Evolutionary conservation across 2,329 filamentous ascomycete species (phyloP).

Genomic region (Aureobasidium zeae): DNA sequence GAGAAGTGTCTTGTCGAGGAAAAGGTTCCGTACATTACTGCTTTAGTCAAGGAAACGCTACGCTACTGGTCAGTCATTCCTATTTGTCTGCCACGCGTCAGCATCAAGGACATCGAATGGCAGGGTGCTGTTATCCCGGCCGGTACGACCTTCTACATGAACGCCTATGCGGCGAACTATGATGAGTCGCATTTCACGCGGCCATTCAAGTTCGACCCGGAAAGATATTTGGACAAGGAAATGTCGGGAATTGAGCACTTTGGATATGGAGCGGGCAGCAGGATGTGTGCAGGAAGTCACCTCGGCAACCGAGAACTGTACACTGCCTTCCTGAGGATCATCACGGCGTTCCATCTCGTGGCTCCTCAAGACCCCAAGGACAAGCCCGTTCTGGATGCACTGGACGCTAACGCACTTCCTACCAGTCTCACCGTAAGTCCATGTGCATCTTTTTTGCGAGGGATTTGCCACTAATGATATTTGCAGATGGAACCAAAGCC

Average conservation of each 20-base stretch:
- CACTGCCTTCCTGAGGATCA: conserved; percentile 41
- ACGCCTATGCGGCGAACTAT: conserved; percentile 67
- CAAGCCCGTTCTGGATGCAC: conserved; percentile 35
- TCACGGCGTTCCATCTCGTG: conserved; percentile 39
- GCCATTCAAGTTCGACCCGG: conserved; percentile 55
- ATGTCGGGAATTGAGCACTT: conserved; percentile 40
- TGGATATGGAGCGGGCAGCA: conserved; percentile 37
- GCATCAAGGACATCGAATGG: conserved; percentile 63
- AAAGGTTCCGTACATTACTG: conserved; percentile 67
- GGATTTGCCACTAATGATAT: conserved; percentile 17
- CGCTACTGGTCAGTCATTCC: conserved; percentile 74
- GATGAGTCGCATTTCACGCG: conserved; percentile 59
- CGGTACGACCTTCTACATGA: conserved; percentile 72
- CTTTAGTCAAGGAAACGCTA: conserved; percentile 67
- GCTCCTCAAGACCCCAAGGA: conserved; percentile 34
- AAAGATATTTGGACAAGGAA: conserved; percentile 55
- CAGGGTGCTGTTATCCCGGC: conserved; percentile 59
- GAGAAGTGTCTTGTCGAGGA: conserved; percentile 62
- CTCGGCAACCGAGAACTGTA: conserved; percentile 34
- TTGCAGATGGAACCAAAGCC: conserved; percentile 43
- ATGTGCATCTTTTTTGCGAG: neutral
- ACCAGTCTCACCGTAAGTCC: conserved; percentile 25
- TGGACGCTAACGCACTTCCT: conserved; percentile 39
- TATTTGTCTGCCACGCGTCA: conserved; percentile 64
- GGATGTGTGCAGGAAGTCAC: conserved; percentile 35